Percentiles rank a stretch among this genome's conserved stretches.
Evolutionary conservation across 805 yeast species (phyloP).

Genomic region (Deakozyma indianensis): DNA sequence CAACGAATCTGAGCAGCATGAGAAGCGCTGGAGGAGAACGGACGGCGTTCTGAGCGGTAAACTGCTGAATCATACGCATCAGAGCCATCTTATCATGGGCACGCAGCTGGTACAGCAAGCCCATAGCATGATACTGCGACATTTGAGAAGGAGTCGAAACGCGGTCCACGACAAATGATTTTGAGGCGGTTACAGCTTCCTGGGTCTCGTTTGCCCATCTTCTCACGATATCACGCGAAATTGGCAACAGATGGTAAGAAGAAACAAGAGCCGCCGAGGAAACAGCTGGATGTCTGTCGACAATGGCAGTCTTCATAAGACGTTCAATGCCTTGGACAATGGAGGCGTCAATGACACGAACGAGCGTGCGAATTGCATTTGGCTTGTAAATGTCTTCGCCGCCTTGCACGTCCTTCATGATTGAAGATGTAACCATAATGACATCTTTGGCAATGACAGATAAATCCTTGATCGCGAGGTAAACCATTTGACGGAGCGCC

Average conservation of each 20-base stretch:
- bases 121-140: conserved; percentile 93
- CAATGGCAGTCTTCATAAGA: conserved; percentile 80
- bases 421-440: conserved; percentile 93
- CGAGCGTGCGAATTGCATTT: conserved; percentile 83
- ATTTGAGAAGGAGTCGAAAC: conserved; percentile 61
- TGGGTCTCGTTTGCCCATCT: conserved; percentile 91
- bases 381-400: conserved; percentile 78
- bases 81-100: conserved; percentile 90
- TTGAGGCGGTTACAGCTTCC: conserved; percentile 65
- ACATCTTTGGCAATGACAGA: conserved; percentile 77
- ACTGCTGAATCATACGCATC: conserved; percentile 75
- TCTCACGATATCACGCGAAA: conserved; percentile 81
- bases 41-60: conserved; percentile 41
- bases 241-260: conserved; percentile 78
- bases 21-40: conserved; percentile 74
- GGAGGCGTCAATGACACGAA: conserved; percentile 68
- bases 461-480: conserved; percentile 85
- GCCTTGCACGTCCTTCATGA: conserved; percentile 94
- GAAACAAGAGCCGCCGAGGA: conserved; percentile 91
- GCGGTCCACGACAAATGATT: conserved; percentile 19
- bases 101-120: conserved; percentile 73
- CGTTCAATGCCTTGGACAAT: conserved; percentile 92
- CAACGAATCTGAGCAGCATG: conserved; percentile 71
- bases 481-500: conserved; percentile 80
- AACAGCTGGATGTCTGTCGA: conserved; percentile 74